Evolutionary conservation across 2,329 filamentous ascomycete species (phyloP), one percentile per base, ranked within the genome.

Genomic region (Fusarium sp.): DNA sequence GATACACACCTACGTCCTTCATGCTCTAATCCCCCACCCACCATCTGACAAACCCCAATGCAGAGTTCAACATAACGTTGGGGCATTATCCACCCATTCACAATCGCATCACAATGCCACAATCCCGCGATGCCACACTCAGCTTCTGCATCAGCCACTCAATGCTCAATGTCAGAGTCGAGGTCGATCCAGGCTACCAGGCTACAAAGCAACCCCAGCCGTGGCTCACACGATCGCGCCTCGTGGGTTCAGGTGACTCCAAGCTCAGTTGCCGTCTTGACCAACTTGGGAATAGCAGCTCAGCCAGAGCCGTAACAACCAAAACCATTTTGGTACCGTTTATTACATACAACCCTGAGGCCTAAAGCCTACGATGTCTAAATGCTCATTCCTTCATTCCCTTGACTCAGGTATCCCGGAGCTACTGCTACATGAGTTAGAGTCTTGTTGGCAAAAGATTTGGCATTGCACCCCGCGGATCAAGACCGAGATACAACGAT

Each of bases 331-430:
- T 61, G 31, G 51, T 56, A 27, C 37, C 41, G 13, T 50, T 65
- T 37, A 19, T 65, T 37, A 19, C 19, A 19, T 19, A 51, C 62
- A 48, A 41, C 52, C 33, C 4, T 19, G 19, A 19, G 19, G 19
- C 19, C 31, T 50, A 33, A 36, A 62, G 52, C 44, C 38, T 57
- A 50, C 29, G 38, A 41, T 52, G 23, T 29, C 19, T 19, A 19
- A 39, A 58, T 43, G 27, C 51, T 37, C 42, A 57, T 54, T 44
- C 33, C 42, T 61, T 47, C 52, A 68, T 66, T 51, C 53, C 39
- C 52, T 66, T 66, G 62, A 68, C 65, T 66, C 58, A 41, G 46
- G 35, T 35, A 61, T 53, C 49, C 44, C 31, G 47, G 53, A 36
- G 33, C 63, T 60, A 47, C 36, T 54, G 43, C 19, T 52, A 45